A percentile compares a stretch with the other conserved stretches of the same genome.
Evolutionary conservation across 495 filamentous ascomycete genomes (phyloP).

Genomic region (Xylaria curta): DNA sequence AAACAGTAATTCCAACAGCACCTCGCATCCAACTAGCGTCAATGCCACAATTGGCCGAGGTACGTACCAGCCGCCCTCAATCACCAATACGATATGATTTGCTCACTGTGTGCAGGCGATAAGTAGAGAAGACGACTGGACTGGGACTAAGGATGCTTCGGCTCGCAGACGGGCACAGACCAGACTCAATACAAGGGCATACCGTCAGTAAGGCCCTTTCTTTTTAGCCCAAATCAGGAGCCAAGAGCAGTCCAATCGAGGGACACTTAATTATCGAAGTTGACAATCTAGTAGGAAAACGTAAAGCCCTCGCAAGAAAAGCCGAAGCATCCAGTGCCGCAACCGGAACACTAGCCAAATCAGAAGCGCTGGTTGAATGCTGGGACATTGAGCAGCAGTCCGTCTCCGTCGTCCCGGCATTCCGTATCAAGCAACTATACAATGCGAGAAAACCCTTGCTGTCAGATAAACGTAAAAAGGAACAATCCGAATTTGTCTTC

Average conservation of each 20-base stretch:
- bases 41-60: conserved; percentile 52
- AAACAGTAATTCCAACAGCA: conserved; percentile 38
- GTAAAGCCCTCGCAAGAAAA: conserved; percentile 45
- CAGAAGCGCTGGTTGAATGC: conserved; percentile 47
- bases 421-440: conserved; percentile 49
- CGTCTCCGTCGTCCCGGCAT: conserved; percentile 42
- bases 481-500: conserved; percentile 41
- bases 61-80: conserved; percentile 35
- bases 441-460: conserved; percentile 44
- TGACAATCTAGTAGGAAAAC: conserved; percentile 45
- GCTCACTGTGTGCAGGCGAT: conserved; percentile 43
- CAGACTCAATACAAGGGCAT: conserved; percentile 50
- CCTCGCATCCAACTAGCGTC: conserved; percentile 44
- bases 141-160: conserved; percentile 46
- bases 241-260: conserved; percentile 28
- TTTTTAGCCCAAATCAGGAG: conserved; percentile 31
- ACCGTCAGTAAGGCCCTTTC: conserved; percentile 45
- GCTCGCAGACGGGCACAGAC: conserved; percentile 46
- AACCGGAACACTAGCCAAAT: conserved; percentile 35
- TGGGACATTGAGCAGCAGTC: conserved; percentile 47
- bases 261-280: conserved; percentile 31
- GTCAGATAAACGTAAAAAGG: conserved; percentile 36
- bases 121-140: conserved; percentile 50
- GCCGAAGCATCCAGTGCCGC: conserved; percentile 36
- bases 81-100: conserved; percentile 32